Evolutionary conservation across 768 basidiomycete genomes (phyloP), one percentile per base, ranked within the genome.

Genomic region (Epithele typhae): DNA sequence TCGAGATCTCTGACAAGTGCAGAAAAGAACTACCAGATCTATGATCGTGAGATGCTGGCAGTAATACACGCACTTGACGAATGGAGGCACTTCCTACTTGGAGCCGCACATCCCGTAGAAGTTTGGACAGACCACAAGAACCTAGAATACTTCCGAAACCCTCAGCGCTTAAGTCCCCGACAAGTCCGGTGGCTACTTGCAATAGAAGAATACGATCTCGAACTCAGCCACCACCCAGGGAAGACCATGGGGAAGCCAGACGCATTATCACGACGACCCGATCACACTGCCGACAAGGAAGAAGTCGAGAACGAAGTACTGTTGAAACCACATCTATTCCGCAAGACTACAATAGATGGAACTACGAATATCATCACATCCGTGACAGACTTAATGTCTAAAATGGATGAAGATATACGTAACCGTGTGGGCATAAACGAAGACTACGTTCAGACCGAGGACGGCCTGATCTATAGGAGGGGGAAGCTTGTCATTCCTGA

Each of bases 41-140:
- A 68, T 49, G 52, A 71, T 47, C 66, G 66, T 42, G 71, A 73
- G 51, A 42, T 71, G 1, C 55, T 70, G 1, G 67, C 68, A 0
- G 62, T 72, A 11, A 60, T 72, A 6, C 22, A 48, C 8, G 54
- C 61, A 0, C 41, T 64, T 9, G 46, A 54, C 11, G 48, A 53
- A 14, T 64, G 59, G 59, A 24, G 58, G 1, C 59, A 61, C 14
- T 63, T 56, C 44, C 47, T 66, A 3, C 45, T 54, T 37, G 57
- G 59, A 5, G 18, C 45, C 3, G 10, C 2, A 11, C 17, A 51
- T 3, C 39, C 51, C 0, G 22, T 67, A 11, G 45, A 52, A 8
- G 53, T 67, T 37, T 39, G 50, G 10, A 54, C 63, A 0, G 63
- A 66, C 36, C 63, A 66, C 55, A 60, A 63, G 45, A 65, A 64